A percentile compares a stretch with the other conserved stretches of the same genome.
These are phyloP conservation scores for Hypoxylon crocopeplum DNA, from an alignment of 495 filamentous ascomycete genomes.

Conservation along the genomic window DNA sequence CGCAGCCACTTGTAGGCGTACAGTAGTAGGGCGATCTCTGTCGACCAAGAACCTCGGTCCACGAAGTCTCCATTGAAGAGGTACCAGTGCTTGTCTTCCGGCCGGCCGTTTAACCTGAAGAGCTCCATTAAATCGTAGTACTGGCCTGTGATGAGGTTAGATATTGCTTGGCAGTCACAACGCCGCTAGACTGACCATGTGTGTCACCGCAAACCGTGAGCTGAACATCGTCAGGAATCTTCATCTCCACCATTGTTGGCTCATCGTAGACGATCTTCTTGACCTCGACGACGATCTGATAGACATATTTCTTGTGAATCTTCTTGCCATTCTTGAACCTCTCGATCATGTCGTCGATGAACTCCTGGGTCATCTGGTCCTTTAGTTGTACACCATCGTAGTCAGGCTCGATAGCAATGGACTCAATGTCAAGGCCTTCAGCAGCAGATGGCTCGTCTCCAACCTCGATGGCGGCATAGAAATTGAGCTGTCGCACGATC, in stretches of 20 bases:
- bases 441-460: slow-evolving; percentile 89
- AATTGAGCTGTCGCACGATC: slow-evolving; percentile 85
- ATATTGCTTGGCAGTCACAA: not conserved
- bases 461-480: slow-evolving; percentile 93
- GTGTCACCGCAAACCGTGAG: slow-evolving; percentile 98
- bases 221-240: slow-evolving; percentile 73
- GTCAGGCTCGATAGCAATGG: slow-evolving; percentile 76
- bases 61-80: slow-evolving; percentile 99
- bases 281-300: slow-evolving; percentile 90
- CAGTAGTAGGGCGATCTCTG: slow-evolving; percentile 89
- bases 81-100: slow-evolving; percentile 84
- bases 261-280: slow-evolving; percentile 89
- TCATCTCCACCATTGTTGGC: slow-evolving; percentile 96
- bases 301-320: slow-evolving; percentile 94
- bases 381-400: slow-evolving; percentile 87
- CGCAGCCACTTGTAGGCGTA: slow-evolving; percentile 97
- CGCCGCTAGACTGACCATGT: slow-evolving; percentile 67
- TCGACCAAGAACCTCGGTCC: slow-evolving; percentile 96
- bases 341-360: slow-evolving; percentile 95
- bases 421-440: slow-evolving; percentile 86
- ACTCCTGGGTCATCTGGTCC: slow-evolving; percentile 91
- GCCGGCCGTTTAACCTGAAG: slow-evolving; percentile 88
- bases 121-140: slow-evolving; percentile 97
- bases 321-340: slow-evolving; percentile 96
- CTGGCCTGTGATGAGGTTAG: slow-evolving; percentile 68